These are phyloP conservation scores for Dendrobium officinale DNA, from an alignment of 106 monocot species.

Conservation along the genomic window DNA sequence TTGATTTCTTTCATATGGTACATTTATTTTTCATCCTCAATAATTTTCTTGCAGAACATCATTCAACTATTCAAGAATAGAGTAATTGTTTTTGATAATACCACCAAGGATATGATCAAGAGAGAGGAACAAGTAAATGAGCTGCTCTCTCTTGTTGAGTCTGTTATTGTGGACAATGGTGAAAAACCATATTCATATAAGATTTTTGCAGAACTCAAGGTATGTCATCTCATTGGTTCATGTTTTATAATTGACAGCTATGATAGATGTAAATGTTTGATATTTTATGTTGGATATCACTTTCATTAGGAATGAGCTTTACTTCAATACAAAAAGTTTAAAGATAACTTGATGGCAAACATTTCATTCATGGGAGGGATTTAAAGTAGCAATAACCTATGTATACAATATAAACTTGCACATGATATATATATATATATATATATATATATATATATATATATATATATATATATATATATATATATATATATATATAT, in stretches of 20 bases:
- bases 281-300: neutral
- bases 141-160: conserved; percentile 52
- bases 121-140: conserved; percentile 34
- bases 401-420: no score
- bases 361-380: conserved; percentile 27
- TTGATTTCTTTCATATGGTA: no score
- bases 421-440: no score
- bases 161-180: conserved; percentile 33
- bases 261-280: conserved; percentile 46
- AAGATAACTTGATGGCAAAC: conserved; percentile 14
- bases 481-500: no score
- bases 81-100: conserved; percentile 78
- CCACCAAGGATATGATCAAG: conserved; percentile 31
- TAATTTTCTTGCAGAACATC: no score
- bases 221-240: no score
- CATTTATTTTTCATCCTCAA: conserved; percentile 7
- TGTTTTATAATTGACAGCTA: conserved; percentile 16
- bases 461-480: no score
- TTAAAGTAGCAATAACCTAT: no score
- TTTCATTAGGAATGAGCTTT: conserved; percentile 32
- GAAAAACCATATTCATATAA: conserved; percentile 40
- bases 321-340: neutral
- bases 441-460: no score
- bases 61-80: conserved; percentile 45
- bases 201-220: no score